Percentiles rank a stretch among this genome's conserved stretches.
Conservation (phyloP, 495 filamentous ascomycete species). For the Pyrenula aspistea region DNA sequence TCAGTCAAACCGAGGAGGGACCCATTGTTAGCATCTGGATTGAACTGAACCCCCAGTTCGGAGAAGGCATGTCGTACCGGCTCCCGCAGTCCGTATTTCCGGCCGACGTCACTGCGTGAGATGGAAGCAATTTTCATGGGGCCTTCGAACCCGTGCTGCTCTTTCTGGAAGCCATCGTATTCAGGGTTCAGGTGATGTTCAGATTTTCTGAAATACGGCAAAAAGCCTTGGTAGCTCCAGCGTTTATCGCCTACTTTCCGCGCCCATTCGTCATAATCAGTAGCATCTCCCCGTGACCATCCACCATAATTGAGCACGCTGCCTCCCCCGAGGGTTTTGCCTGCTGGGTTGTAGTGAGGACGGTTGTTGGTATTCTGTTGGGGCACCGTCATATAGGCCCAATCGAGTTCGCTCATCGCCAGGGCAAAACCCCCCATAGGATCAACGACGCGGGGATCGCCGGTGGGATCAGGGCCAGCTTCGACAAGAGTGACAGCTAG, state of each 20-base stretch:
- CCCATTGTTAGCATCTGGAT: conserved; percentile 14
- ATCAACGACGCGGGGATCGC: too few species aligned
- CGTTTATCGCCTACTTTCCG: too few species aligned
- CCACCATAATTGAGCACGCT: conserved; percentile 21
- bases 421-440: conserved; percentile 7
- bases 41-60: conserved; percentile 17
- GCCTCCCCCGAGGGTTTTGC: conserved; percentile 26
- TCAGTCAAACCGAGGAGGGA: conserved; percentile 17
- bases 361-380: conserved; percentile 23
- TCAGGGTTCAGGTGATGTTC: too few species aligned
- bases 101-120: too few species aligned
- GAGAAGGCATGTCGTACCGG: conserved; percentile 21
- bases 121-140: too few species aligned
- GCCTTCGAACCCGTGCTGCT: too few species aligned
- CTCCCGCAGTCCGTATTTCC: conserved; percentile 13
- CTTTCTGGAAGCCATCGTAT: too few species aligned
- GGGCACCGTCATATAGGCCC: conserved; percentile 18
- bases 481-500: conserved; percentile 20
- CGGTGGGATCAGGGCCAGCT: conserved; percentile 16
- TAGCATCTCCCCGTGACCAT: conserved; percentile 21
- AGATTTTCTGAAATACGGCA: too few species aligned
- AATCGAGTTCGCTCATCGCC: conserved; percentile 15
- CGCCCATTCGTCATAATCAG: conserved; percentile 27
- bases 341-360: conserved; percentile 19
- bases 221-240: too few species aligned